Evolutionary conservation across 768 basidiomycete genomes (phyloP).

Genomic region (Pleurotus ostreatus): DNA sequence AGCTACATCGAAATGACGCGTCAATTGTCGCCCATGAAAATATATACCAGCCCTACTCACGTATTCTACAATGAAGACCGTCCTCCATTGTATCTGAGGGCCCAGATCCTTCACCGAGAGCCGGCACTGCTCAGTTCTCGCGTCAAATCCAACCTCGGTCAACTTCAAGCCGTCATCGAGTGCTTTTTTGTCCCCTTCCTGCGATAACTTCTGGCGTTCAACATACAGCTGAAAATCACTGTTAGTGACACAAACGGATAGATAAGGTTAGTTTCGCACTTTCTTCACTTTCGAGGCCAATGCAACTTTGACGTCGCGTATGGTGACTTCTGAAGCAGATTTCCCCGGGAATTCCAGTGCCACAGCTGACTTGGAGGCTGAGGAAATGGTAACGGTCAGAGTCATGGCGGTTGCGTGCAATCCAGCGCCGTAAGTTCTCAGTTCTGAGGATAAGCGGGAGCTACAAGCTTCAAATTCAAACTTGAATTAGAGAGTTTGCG

Average conservation of each 20-base stretch:
- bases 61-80: conserved; percentile 93
- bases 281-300: conserved; percentile 42
- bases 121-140: conserved; percentile 43
- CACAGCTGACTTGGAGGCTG: conserved; percentile 43
- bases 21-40: background rate
- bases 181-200: conserved; percentile 57
- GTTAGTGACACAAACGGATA: too few species aligned
- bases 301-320: conserved; percentile 66
- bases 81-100: conserved; percentile 82
- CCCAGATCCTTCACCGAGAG: conserved; percentile 87
- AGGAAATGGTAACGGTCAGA: conserved; percentile 47
- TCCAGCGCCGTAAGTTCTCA: too few species aligned
- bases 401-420: background rate
- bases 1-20: conserved; percentile 37
- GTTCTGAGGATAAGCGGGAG: too few species aligned
- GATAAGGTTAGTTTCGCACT: conserved; percentile 22
- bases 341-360: conserved; percentile 37
- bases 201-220: conserved; percentile 68
- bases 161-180: conserved; percentile 64
- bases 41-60: conserved; percentile 42
- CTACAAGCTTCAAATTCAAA: too few species aligned
- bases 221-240: conserved; percentile 52
- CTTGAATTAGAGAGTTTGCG: too few species aligned
- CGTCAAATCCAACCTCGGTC: conserved; percentile 47
- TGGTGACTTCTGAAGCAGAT: conserved; percentile 40